phyloP scores from a whole-genome alignment of 2,329 filamentous ascomycete species.

The Alternaria angustiovoidea region DNA sequence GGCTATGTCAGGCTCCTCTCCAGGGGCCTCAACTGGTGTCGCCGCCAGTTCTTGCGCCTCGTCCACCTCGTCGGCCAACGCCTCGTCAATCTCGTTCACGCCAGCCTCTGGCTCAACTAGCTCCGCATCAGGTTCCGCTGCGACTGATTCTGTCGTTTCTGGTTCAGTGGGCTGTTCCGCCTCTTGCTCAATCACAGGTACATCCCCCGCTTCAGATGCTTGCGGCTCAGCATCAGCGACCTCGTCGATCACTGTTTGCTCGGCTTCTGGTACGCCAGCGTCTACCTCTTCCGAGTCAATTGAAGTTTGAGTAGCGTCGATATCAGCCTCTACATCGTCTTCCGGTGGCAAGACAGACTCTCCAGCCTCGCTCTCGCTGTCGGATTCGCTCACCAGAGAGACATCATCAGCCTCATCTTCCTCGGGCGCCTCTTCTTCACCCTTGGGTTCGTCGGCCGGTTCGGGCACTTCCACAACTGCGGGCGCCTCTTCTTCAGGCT shows the following conservation, averaged over 20 bases:
- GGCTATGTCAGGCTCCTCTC: neutral
- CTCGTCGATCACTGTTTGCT: neutral
- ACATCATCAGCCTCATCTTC: conserved; percentile 2
- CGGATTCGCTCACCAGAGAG: conserved; percentile 3
- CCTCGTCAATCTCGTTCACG: neutral
- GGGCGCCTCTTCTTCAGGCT: conserved; percentile 3
- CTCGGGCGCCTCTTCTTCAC: neutral
- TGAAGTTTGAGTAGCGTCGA: neutral
- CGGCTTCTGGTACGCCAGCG: neutral
- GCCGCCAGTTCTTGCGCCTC: neutral
- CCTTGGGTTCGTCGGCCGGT: conserved; percentile 7
- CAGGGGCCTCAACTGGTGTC: neutral
- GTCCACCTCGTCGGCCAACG: neutral
- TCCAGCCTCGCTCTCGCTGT: conserved; percentile 1
- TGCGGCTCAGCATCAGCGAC: neutral
- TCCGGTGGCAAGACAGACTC: neutral
- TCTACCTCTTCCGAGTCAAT: neutral
- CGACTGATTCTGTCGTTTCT: neutral
- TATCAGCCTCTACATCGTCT: conserved; percentile 1
- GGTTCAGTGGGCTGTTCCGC: conserved; percentile 8
- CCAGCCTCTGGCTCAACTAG: neutral
- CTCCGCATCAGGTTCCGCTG: conserved; percentile 4
- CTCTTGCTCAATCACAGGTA: neutral
- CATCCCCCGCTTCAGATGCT: conserved; percentile 4
- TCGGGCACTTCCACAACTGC: conserved; percentile 7